Percentiles rank a stretch among this genome's conserved stretches.
These are phyloP conservation scores for Eucalyptus decipiens DNA, from an alignment of 345 rosid species.

Conservation along the genomic window DNA sequence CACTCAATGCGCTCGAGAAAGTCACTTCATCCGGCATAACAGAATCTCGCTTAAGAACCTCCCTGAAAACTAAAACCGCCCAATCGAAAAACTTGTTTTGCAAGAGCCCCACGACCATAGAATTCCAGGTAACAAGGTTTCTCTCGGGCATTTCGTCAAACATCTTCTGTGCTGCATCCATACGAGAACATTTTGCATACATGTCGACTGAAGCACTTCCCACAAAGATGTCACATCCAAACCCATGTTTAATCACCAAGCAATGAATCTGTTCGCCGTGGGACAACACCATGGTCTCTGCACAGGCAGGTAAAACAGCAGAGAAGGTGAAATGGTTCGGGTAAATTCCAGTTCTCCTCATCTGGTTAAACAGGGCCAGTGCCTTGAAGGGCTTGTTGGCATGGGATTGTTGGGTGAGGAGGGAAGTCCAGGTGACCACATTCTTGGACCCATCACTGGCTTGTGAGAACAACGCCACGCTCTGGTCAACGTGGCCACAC, in stretches of 20 bases:
- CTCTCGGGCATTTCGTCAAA: conserved; percentile 32
- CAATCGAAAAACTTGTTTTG: neutral
- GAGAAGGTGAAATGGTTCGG: conserved; percentile 32
- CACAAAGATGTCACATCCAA: neutral
- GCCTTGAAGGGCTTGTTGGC: conserved; percentile 13
- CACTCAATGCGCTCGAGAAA: conserved; percentile 23
- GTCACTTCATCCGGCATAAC: conserved; percentile 16
- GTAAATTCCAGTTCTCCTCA: conserved; percentile 16
- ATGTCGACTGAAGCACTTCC: conserved; percentile 12
- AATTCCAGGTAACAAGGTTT: conserved; percentile 31
- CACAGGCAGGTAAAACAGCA: conserved; percentile 19
- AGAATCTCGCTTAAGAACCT: conserved; percentile 7
- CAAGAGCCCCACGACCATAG: conserved; percentile 27
- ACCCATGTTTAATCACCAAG: conserved; percentile 15
- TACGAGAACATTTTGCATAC: conserved; percentile 16
- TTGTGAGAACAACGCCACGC: conserved; percentile 15
- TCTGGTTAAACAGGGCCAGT: conserved; percentile 2
- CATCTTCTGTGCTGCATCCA: conserved; percentile 15
- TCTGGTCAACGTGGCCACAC: conserved; percentile 5
- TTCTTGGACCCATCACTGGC: conserved; percentile 1
- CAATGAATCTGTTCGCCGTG: conserved; percentile 20
- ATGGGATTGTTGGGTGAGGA: conserved; percentile 15
- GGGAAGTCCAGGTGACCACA: conserved; percentile 24
- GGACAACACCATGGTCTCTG: neutral
- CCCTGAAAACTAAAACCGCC: conserved; percentile 2